Evolutionary conservation across 352 stramenopile species (phyloP).

Genomic region (Phytophthora sojae): DNA sequence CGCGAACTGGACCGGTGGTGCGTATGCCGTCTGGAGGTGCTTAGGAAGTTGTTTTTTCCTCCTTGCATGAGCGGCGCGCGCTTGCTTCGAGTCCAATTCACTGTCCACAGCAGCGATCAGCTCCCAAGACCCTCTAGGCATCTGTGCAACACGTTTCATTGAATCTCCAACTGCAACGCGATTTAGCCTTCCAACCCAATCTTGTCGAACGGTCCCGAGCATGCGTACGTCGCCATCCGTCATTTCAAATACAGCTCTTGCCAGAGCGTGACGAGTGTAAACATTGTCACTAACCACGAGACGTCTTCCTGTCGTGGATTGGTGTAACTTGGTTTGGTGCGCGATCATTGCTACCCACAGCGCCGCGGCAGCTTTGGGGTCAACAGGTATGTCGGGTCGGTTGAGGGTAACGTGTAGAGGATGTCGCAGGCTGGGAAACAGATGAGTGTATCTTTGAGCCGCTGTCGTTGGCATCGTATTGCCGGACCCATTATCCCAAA

Average conservation of each 20-base stretch:
- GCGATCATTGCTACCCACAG: neutral
- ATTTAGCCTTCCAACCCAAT: neutral
- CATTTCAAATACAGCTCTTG: neutral
- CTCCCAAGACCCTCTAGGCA: neutral
- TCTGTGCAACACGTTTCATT: neutral
- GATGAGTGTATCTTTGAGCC: no score
- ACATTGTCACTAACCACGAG: conserved; percentile 10
- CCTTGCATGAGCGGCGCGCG: neutral
- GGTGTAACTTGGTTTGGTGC: neutral
- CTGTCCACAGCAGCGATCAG: neutral
- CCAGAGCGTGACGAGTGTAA: conserved; percentile 9
- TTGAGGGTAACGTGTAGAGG: no score
- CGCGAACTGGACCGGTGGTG: neutral
- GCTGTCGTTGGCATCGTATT: no score
- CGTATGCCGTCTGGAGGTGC: neutral
- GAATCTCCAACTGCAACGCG: neutral
- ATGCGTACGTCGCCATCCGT: neutral
- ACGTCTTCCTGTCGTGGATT: neutral
- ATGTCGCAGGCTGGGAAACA: no score
- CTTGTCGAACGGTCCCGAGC: neutral
- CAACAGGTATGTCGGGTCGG: no score
- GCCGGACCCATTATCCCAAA: no score
- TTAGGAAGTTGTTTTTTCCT: neutral
- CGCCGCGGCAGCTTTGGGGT: no score
- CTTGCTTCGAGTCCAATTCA: neutral